Evolutionary conservation across 2,329 filamentous ascomycete species (phyloP).

Genomic region (Talaromyces sp.): DNA sequence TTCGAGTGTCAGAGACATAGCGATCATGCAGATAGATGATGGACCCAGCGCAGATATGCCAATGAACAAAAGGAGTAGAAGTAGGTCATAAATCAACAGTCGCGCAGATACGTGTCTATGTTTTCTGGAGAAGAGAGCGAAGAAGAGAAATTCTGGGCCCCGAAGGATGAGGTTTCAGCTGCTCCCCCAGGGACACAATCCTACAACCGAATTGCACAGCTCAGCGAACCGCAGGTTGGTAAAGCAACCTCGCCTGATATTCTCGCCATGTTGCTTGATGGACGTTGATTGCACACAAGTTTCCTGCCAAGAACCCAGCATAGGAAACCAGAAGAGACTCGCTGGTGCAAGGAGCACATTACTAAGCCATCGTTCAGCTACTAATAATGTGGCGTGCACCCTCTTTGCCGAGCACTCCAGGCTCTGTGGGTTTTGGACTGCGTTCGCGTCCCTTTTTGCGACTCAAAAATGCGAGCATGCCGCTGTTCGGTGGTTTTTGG

Average conservation of each 20-base stretch:
- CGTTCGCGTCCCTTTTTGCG: slow-evolving; percentile 85
- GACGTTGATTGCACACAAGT: background rate
- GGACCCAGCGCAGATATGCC: background rate
- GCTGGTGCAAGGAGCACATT: background rate
- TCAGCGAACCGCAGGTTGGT: background rate
- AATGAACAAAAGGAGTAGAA: background rate
- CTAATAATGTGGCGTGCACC: slow-evolving; percentile 79
- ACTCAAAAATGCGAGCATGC: slow-evolving; percentile 85
- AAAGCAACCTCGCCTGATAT: background rate
- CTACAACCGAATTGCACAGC: background rate
- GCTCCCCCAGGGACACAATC: background rate
- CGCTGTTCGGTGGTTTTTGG: slow-evolving; percentile 51
- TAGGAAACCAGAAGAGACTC: background rate
- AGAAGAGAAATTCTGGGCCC: background rate
- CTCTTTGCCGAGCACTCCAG: slow-evolving; percentile 90
- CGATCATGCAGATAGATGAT: background rate
- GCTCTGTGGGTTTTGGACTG: slow-evolving; percentile 90
- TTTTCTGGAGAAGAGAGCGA: background rate
- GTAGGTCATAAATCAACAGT: background rate
- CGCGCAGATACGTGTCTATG: background rate
- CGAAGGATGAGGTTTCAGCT: background rate
- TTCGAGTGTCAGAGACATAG: background rate
- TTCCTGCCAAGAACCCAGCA: background rate
- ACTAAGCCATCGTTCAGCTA: slow-evolving; percentile 29
- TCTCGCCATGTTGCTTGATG: background rate